Evolutionary conservation across 1,139 yeast genomes (phyloP), one percentile per base, ranked within the genome.

Genomic region (Saccharomycopsis hybrid): DNA sequence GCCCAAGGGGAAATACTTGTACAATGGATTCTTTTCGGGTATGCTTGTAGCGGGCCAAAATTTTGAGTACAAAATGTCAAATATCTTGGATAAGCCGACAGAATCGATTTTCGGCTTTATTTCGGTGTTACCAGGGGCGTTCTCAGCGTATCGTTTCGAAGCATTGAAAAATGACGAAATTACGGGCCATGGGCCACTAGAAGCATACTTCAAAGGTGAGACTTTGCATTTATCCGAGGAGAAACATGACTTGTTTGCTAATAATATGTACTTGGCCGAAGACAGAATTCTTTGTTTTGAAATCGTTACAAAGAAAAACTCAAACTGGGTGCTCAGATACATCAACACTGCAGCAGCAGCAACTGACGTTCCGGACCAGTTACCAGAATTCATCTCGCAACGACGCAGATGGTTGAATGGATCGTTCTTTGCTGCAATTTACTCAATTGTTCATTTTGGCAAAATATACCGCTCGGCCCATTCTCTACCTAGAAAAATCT

Each of bases 391-490:
- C 59, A 81, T 89, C 48, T 78, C 92, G 2, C 97, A 89, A 65
- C 82, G 97, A 71, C 78, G 97, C 67, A 82, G 97, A 68, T 89
- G 97, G 97, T 76, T 89, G 55, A 90, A 90, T 65, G 97, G 97
- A 63, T 94, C 97, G 0, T 90, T 92, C 63, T 95, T 95, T 62
- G 97, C 98, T 1, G 92, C 96, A 1, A 71, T 92, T 51, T 92
- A 89, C 62, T 77, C 96, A 0, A 74, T 87, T 58, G 73, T 81
- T 56, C 88, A 90, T 62, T 82, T 82, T 59, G 78, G 75, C 52
- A 78, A 81, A 56, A 74, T 92, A 43, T 86, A 94, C 81, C 65
- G 70, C 4, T 85, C 96, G 8, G 84, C 83, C 44, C 98, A 92
- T 65, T 80, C 87, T 33, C 58, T 71, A 18, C 63, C 80, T 13